These are phyloP conservation scores for Cercospora sp. DNA, from an alignment of 2,329 filamentous ascomycete genomes.

Conservation along the genomic window DNA sequence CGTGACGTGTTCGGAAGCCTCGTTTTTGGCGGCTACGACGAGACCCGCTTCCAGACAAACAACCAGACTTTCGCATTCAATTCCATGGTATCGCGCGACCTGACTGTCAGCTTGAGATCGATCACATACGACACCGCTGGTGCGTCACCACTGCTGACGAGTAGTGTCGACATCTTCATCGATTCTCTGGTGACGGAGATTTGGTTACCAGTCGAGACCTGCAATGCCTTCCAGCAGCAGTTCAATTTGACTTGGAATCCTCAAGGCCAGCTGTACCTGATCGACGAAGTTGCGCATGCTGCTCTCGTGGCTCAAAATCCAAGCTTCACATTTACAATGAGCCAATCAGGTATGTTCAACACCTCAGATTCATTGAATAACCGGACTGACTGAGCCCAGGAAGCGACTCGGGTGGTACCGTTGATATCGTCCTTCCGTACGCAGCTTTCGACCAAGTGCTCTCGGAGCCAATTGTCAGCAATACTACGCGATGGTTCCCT, in stretches of 20 bases:
- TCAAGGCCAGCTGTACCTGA: slow-evolving; percentile 41
- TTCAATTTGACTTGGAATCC: not conserved
- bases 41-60: not conserved
- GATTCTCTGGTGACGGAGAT: slow-evolving; percentile 44
- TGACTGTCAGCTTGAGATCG: slow-evolving; percentile 30
- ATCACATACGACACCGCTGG: slow-evolving; percentile 8
- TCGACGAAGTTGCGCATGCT: slow-evolving; percentile 41
- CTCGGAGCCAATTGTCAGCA: slow-evolving; percentile 34
- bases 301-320: slow-evolving; percentile 38
- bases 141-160: not conserved
- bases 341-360: not conserved
- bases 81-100: slow-evolving; percentile 27
- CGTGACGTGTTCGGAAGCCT: slow-evolving; percentile 30
- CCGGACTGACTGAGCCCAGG: too few relatives aligned
- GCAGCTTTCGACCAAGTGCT: slow-evolving; percentile 41
- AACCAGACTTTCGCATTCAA: slow-evolving; percentile 23
- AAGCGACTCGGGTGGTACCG: slow-evolving; percentile 10
- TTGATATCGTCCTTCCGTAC: slow-evolving; percentile 42
- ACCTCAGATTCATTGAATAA: too few relatives aligned
- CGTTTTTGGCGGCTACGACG: slow-evolving; percentile 44
- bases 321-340: slow-evolving; percentile 40
- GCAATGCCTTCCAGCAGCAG: not conserved
- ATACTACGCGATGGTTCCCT: slow-evolving; percentile 31
- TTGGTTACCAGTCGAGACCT: slow-evolving; percentile 41
- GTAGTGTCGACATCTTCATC: slow-evolving; percentile 28